These are phyloP conservation scores for Phymatotrichopsis omnivora DNA, from an alignment of 2,329 filamentous ascomycete genomes.

Conservation along the genomic window DNA sequence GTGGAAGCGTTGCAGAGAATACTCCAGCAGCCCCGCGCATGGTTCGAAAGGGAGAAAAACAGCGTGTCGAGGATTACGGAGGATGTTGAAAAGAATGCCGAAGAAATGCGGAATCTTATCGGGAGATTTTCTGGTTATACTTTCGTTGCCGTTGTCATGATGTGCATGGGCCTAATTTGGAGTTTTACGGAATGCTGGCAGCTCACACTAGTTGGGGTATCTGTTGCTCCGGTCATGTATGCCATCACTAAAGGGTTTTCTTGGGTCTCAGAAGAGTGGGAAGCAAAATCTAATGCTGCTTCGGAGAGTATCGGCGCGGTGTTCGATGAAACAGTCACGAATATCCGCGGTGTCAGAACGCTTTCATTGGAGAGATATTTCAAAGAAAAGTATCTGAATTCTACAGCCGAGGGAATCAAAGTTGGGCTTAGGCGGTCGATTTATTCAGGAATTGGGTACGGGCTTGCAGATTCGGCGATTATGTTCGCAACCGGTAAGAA, in stretches of 20 bases:
- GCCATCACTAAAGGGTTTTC: slow-evolving; percentile 56
- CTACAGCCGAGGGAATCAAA: slow-evolving; percentile 44
- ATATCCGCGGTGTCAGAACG: slow-evolving; percentile 67
- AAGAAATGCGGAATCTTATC: slow-evolving; percentile 77
- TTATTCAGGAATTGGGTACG: slow-evolving; percentile 62
- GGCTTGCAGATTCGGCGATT: slow-evolving; percentile 62
- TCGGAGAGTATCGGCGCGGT: slow-evolving; percentile 51
- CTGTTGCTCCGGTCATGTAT: slow-evolving; percentile 57
- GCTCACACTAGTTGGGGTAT: slow-evolving; percentile 65
- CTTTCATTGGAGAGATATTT: slow-evolving; percentile 67
- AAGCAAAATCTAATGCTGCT: slow-evolving; percentile 54
- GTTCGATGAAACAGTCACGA: slow-evolving; percentile 64
- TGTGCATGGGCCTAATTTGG: slow-evolving; percentile 61
- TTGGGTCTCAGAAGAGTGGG: slow-evolving; percentile 58
- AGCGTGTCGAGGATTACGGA: slow-evolving; percentile 54
- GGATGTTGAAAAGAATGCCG: slow-evolving; percentile 67
- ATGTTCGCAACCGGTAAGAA: slow-evolving; percentile 53
- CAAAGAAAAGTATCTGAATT: slow-evolving; percentile 48
- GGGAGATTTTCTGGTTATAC: slow-evolving; percentile 65
- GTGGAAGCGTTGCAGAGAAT: slow-evolving; percentile 57
- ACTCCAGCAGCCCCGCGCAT: slow-evolving; percentile 63
- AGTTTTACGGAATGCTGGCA: slow-evolving; percentile 66
- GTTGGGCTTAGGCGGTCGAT: slow-evolving; percentile 56
- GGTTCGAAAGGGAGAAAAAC: slow-evolving; percentile 65
- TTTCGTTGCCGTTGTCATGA: slow-evolving; percentile 57